phyloP scores from a whole-genome alignment of 805 yeast species.

The Hanseniaspora jakobsenii region DNA sequence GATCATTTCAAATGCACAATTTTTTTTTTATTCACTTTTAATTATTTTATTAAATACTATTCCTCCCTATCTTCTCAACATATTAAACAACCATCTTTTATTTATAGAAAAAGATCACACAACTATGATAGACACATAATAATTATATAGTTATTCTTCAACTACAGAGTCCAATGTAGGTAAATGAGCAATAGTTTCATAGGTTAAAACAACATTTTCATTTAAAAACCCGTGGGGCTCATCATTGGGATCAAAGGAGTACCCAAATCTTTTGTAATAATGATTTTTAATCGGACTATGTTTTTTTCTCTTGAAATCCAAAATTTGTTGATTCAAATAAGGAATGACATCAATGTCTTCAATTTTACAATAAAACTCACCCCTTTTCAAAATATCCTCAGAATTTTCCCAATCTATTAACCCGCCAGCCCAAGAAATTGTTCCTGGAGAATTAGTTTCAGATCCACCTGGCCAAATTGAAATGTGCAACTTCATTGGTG shows the following conservation, averaged over 20 bases:
- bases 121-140: no score
- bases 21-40: no score
- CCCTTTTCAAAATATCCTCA: constrained; percentile 54
- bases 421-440: constrained; percentile 85
- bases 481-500: constrained; percentile 62
- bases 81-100: no score
- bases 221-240: neutral
- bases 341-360: constrained; percentile 48
- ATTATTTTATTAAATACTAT: no score
- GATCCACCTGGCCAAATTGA: constrained; percentile 74
- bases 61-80: no score
- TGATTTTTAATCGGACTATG: neutral
- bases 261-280: constrained; percentile 1
- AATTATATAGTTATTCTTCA: no score
- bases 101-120: no score
- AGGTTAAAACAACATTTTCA: constrained; percentile 4
- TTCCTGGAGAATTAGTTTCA: constrained; percentile 43
- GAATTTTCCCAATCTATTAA: constrained; percentile 64
- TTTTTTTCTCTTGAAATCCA: constrained; percentile 25
- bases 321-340: constrained; percentile 26
- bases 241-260: neutral
- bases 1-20: no score
- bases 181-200: neutral
- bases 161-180: no score
- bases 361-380: constrained; percentile 61